These are phyloP conservation scores for Tolypocladium amazonense DNA, from an alignment of 2,329 filamentous ascomycete species.

Conservation along the genomic window DNA sequence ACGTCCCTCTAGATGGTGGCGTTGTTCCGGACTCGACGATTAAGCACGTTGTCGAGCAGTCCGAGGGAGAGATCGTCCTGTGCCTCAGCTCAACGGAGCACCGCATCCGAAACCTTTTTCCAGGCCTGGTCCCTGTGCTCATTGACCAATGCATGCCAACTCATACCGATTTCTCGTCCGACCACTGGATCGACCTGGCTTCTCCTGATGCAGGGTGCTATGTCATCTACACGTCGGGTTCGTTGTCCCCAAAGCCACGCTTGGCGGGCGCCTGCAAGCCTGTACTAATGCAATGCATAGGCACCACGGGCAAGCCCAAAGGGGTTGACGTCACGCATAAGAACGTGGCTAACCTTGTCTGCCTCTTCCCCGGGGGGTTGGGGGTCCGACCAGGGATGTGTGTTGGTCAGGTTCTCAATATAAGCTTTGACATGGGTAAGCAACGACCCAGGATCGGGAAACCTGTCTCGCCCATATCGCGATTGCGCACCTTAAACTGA, in stretches of 20 bases:
- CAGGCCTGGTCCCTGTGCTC: slow-evolving; percentile 12
- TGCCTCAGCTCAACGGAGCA: slow-evolving; percentile 31
- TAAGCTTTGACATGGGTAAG: slow-evolving; percentile 53
- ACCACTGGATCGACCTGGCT: slow-evolving; percentile 19
- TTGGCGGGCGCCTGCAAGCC: not conserved
- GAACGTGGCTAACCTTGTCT: slow-evolving; percentile 43
- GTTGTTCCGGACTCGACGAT: slow-evolving; percentile 38
- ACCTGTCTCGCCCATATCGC: not conserved
- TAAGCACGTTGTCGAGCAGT: slow-evolving; percentile 36
- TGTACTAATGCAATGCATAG: slow-evolving; percentile 10
- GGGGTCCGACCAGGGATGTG: slow-evolving; percentile 37
- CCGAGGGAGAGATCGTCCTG: slow-evolving; percentile 31
- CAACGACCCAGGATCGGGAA: slow-evolving; percentile 2
- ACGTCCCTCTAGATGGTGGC: slow-evolving; percentile 48
- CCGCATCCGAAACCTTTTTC: slow-evolving; percentile 17
- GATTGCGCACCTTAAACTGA: slow-evolving; percentile 2
- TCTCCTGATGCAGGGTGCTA: slow-evolving; percentile 29
- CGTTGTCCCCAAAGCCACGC: slow-evolving; percentile 1
- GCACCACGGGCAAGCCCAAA: slow-evolving; percentile 46
- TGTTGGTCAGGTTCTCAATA: slow-evolving; percentile 45
- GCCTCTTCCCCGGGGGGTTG: slow-evolving; percentile 37
- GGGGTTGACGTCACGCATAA: slow-evolving; percentile 46
- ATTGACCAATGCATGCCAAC: slow-evolving; percentile 14
- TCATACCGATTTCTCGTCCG: slow-evolving; percentile 1
- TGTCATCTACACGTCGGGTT: slow-evolving; percentile 45